Percentiles rank a stretch among this genome's conserved stretches.
phyloP scores from a whole-genome alignment of 768 basidiomycete genomes.

The Lactarius trivialis region DNA sequence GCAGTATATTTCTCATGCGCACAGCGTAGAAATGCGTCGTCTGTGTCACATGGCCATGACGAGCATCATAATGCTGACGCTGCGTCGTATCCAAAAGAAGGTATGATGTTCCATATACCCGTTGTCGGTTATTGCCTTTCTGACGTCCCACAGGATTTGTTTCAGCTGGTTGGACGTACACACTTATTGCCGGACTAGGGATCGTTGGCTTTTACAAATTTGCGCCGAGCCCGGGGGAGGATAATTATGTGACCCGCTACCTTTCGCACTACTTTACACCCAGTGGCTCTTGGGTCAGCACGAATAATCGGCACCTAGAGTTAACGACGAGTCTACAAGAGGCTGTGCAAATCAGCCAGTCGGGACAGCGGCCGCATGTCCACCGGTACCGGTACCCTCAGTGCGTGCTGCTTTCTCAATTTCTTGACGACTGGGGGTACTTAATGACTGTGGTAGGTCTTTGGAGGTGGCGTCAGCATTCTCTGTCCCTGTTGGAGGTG shows the following conservation, averaged over 20 bases:
- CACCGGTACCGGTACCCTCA: slow-evolving; percentile 68
- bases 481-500: slow-evolving; percentile 20
- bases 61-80: slow-evolving; percentile 39
- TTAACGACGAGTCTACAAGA: slow-evolving; percentile 39
- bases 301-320: slow-evolving; percentile 53
- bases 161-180: slow-evolving; percentile 62
- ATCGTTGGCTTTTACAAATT: slow-evolving; percentile 58
- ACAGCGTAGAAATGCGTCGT: slow-evolving; percentile 29
- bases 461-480: slow-evolving; percentile 17
- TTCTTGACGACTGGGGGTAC: background rate
- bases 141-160: slow-evolving; percentile 44
- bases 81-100: slow-evolving; percentile 50
- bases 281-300: slow-evolving; percentile 44
- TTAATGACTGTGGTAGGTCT: slow-evolving; percentile 2
- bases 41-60: slow-evolving; percentile 25
- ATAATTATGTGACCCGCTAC: slow-evolving; percentile 61
- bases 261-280: slow-evolving; percentile 53
- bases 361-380: slow-evolving; percentile 40
- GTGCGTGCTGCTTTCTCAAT: slow-evolving; percentile 33
- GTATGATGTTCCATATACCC: slow-evolving; percentile 35
- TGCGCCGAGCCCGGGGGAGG: slow-evolving; percentile 54
- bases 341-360: slow-evolving; percentile 37
- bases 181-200: slow-evolving; percentile 44
- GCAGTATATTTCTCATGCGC: background rate
- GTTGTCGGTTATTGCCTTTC: background rate